phyloP scores from a whole-genome alignment of 1,139 yeast genomes.

The Suhomyces guaymorum region DNA sequence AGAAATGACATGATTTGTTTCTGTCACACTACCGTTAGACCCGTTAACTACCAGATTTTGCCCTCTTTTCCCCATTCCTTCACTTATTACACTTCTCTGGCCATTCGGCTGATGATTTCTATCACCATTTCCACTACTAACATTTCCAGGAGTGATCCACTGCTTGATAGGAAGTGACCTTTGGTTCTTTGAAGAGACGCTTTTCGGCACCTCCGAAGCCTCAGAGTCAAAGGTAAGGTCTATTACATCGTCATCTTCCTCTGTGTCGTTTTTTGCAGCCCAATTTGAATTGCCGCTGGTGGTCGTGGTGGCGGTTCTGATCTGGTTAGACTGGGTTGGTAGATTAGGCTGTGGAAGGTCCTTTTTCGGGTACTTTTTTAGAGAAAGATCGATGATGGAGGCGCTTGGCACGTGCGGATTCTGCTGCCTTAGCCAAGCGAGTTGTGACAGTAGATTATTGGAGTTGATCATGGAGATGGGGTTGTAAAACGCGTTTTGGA shows the following conservation, averaged over 20 bases:
- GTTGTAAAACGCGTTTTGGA: slow-evolving; percentile 6
- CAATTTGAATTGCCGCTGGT: too few relatives aligned
- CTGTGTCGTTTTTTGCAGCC: neutral
- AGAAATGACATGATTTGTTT: too few relatives aligned
- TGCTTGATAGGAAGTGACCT: too few relatives aligned
- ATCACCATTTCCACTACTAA: too few relatives aligned
- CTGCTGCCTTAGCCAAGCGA: slow-evolving; percentile 11
- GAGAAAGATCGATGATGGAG: slow-evolving; percentile 5
- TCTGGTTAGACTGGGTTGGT: neutral
- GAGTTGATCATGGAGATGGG: slow-evolving; percentile 12
- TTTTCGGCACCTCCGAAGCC: neutral
- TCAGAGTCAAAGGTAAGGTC: slow-evolving; percentile 11
- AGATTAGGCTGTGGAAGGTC: too few relatives aligned
- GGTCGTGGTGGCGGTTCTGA: slow-evolving; percentile 2
- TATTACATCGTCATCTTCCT: slow-evolving; percentile 7
- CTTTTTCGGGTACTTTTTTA: slow-evolving; percentile 9
- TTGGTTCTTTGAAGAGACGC: too few relatives aligned
- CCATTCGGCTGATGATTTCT: too few relatives aligned
- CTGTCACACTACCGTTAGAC: too few relatives aligned
- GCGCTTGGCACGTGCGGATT: slow-evolving; percentile 12
- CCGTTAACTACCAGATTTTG: too few relatives aligned
- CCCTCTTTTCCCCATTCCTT: too few relatives aligned
- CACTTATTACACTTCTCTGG: too few relatives aligned
- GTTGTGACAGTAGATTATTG: slow-evolving; percentile 13
- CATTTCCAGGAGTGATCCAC: too few relatives aligned